Evolutionary conservation across 2,329 filamentous ascomycete species (phyloP), one percentile per base, ranked within the genome.

Genomic region (Arthroderma sp.): DNA sequence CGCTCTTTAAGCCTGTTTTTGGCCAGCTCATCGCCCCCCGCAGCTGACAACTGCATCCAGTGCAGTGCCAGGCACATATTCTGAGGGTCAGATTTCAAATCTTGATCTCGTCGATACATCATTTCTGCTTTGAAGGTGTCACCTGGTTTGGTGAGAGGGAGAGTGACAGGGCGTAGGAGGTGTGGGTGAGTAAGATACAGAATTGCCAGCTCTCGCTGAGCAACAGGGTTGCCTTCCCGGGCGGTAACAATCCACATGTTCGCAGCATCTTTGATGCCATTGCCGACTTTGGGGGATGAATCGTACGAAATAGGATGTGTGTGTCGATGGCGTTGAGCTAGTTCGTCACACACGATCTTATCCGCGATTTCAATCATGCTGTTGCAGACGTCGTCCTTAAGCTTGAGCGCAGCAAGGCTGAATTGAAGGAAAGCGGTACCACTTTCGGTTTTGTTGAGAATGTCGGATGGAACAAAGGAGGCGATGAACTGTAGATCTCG

Each of bases 31-130:
- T 97, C 91, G 0, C 90, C 90, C n/a, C 90, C 90, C 56, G 81
- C 80, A 64, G 88, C 87, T 38, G 88, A 90, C 63, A 88, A 78
- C 74, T 91, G 88, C 90, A 97, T 96, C 91, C 91, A 97, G 76
- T 97, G 91, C 72, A 94, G 84, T 8, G 91, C 91, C 58, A 95
- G 82, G 66, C 91, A 96, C 87, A 97, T 93, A 43, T 90, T 83
- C 56, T 86, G 86, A 1, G 88, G 88, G 69, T 96, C 89, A 59
- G 85, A 90, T 63, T 88, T 78, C 15, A 79, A 77, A 65, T 86
- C 81, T 56, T 80, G 76, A 41, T 80, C 80, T 61, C 77, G 77
- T 61, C 77, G 74, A 67, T 81, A 87, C 79, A 94, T 88, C 64
- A 93, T 83, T 57, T 89, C 82, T 64, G 87, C 86, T 72, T 91